Percentiles rank a stretch among this genome's conserved stretches.
Evolutionary conservation across 1,139 yeast species (phyloP).

Genomic region (Pichiaceae sp.): DNA sequence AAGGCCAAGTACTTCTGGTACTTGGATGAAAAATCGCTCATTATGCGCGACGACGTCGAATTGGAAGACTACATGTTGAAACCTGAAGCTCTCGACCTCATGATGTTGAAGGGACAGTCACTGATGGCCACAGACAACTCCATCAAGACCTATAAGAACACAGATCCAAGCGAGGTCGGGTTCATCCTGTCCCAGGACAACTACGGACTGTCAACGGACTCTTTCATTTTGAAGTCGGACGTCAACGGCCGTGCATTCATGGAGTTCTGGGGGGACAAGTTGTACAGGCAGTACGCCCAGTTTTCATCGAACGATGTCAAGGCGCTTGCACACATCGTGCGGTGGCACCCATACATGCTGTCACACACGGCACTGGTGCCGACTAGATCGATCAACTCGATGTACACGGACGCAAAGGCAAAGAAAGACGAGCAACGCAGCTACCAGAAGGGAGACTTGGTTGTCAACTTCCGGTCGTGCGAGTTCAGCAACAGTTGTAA

Average conservation of each 20-base stretch:
- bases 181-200: conserved; percentile 63
- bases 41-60: conserved; percentile 57
- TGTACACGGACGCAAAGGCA: conserved; percentile 7
- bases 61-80: conserved; percentile 49
- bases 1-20: conserved; percentile 80
- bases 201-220: conserved; percentile 50
- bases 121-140: conserved; percentile 60
- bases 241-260: conserved; percentile 55
- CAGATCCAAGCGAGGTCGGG: conserved; percentile 43
- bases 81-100: conserved; percentile 46
- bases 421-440: conserved; percentile 28
- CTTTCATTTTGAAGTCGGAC: conserved; percentile 63
- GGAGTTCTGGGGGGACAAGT: conserved; percentile 69
- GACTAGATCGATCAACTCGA: conserved; percentile 43
- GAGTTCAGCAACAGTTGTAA: conserved; percentile 41
- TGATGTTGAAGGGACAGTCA: conserved; percentile 59
- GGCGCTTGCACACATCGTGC: conserved; percentile 73
- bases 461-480: conserved; percentile 54
- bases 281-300: conserved; percentile 55
- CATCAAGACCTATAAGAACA: conserved; percentile 60
- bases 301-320: conserved; percentile 56
- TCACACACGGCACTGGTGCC: conserved; percentile 68
- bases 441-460: conserved; percentile 56
- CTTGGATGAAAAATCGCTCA: conserved; percentile 63
- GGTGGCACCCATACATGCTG: conserved; percentile 85